Evolutionary conservation across 257 asterid genomes (phyloP), one percentile per base, ranked within the genome.

Genomic region (Solanum pimpinellifolium): DNA sequence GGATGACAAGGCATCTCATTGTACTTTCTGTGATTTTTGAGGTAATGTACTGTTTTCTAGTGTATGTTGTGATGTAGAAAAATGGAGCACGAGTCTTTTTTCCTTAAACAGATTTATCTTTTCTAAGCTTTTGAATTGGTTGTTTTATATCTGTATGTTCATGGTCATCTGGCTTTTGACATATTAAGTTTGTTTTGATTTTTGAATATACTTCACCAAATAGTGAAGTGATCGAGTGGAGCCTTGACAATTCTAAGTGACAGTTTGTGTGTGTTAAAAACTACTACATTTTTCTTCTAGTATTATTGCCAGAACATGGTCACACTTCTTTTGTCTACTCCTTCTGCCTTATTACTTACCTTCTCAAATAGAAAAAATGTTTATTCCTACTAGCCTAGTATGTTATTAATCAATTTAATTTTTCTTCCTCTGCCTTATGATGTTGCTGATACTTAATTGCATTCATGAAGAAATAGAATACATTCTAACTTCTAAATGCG

Each of bases 21-120:
- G 86, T 93, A 46, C 88, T 93, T 87, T 91, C 98, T 23, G 91
- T 93, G 60, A 88, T 95, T 73, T 88, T 90, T 88, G 99, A 97
- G 98, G 99, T 97, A 89, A 91, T 86, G 39, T 18, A 14, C 84
- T 25, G n/a, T 9, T 47, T 78, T 27, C 84, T 78, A 78, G 60
- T 15, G 65, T 29, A 44, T 78, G 84, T 78, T 5, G 14, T 44
- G 83, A 46, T 46, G 84, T 78, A 8, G 65, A 78, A 78, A 16
- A 25, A 25, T 44, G 25, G 65, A 78, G 41, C 15, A 29, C 37
- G 27, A 13, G 46, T 25, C 41, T 46, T 46, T 46, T 46, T 8
- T 46, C 14, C 16, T 14, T 46, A 25, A 7, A 44, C 3, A 46
- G 65, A 16, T 25, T 46, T 27, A 44, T 23, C 84, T 27, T 77